phyloP scores from a whole-genome alignment of 495 filamentous ascomycete species.

The Penicillium diatomitis region DNA sequence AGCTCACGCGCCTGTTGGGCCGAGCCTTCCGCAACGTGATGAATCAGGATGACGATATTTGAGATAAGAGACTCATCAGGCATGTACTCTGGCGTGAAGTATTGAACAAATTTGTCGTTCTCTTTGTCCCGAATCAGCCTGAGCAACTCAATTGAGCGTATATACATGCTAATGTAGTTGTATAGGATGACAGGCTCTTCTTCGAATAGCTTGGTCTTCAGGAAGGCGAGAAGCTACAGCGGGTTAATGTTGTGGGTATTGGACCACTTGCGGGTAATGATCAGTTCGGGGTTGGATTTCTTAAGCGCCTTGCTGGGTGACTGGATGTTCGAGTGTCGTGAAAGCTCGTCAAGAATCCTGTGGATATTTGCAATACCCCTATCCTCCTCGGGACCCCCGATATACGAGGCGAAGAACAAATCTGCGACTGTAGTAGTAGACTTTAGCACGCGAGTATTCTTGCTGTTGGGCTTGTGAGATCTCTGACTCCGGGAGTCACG shows the following conservation, averaged over 20 bases:
- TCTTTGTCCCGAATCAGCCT: slow-evolving; percentile 19
- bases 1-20: slow-evolving; percentile 10
- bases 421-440: slow-evolving; percentile 17
- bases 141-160: slow-evolving; percentile 20
- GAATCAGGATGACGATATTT: slow-evolving; percentile 18
- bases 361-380: slow-evolving; percentile 14
- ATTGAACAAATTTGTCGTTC: slow-evolving; percentile 21
- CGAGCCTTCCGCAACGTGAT: slow-evolving; percentile 19
- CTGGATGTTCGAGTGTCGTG: slow-evolving; percentile 8
- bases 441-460: slow-evolving; percentile 14
- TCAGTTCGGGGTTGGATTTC: slow-evolving; percentile 10
- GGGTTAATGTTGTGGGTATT: slow-evolving; percentile 16
- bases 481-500: slow-evolving; percentile 14
- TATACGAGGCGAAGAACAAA: slow-evolving; percentile 16
- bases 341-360: slow-evolving; percentile 18
- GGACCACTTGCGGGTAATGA: slow-evolving; percentile 15
- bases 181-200: slow-evolving; percentile 20
- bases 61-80: slow-evolving; percentile 22
- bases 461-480: slow-evolving; percentile 16
- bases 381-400: slow-evolving; percentile 4
- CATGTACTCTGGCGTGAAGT: slow-evolving; percentile 19
- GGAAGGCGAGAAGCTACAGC: slow-evolving; percentile 18
- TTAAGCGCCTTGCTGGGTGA: slow-evolving; percentile 8
- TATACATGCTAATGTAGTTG: slow-evolving; percentile 27
- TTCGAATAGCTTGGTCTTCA: slow-evolving; percentile 20